Base-by-base conservation (phyloP, 345 rosid species). In the Isatis tinctoria region DNA sequence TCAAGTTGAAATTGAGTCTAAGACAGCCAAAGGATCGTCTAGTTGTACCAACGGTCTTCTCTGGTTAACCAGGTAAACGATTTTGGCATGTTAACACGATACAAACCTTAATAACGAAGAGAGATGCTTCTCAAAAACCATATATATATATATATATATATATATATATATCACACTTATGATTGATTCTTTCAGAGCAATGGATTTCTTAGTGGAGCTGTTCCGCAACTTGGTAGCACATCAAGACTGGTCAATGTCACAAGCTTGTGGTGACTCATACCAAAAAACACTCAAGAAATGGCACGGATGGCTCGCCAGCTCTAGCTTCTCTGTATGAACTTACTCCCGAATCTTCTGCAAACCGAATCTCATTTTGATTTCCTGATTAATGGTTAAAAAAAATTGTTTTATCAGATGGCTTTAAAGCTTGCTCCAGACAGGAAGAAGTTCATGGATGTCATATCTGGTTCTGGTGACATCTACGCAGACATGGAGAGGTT, bases 271-370 rank as follows among this genome's bases (percentile, higher is more conserved):
- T 17, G 93, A 95, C 65, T 85, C 99, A 36, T 95, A 95, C 74
- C 77, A 79, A 54, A 95, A 95, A 78, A 95, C 97, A 18, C 88
- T 95, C 70, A 90, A 95, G 80, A 88, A 84, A 75, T 95, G 83
- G 79, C 99, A 92, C 36, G 97, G 99, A 79, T 95, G 97, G 97
- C 83, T 91, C 52, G 97, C 99, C 54, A 90, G 97, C 83, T 88
- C 99, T 66, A 86, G 85, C 85, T 91, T 88, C 85, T 74, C 88
- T 11, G 99, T 76, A 69, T 36, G 59, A 83, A 86, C 74, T 67
- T 37, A 45, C 77, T 82, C 36, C 11, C 3, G 5, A 18, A 30
- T 45, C 27, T 45, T 76, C 73, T 37, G 6, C 3, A 5, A 63
- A 56, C 45, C 24, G 9, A 4, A 57, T 65, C 67, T 41, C 32